Conservation (phyloP, 768 basidiomycete genomes). For the Rhodotorula taiwanensis region DNA sequence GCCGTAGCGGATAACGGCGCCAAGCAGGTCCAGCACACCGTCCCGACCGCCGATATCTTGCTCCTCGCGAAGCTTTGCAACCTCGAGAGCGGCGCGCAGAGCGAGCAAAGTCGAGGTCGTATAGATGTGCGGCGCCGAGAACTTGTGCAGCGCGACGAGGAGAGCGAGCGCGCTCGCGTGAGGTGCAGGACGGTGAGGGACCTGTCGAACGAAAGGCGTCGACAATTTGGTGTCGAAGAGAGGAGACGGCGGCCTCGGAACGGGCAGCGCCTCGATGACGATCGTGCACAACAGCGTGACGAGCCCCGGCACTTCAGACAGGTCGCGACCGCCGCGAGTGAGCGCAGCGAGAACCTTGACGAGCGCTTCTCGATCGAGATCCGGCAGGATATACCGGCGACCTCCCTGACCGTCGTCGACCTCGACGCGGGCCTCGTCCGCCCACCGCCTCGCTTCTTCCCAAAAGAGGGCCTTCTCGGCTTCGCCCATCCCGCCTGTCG, state of each 20-base stretch:
- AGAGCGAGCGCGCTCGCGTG: conserved; percentile 37
- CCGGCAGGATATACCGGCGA: conserved; percentile 14
- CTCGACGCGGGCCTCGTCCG: conserved; percentile 28
- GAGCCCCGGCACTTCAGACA: conserved; percentile 38
- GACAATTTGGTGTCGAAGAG: conserved; percentile 38
- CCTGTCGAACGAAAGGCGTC: conserved; percentile 37
- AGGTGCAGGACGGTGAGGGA: conserved; percentile 19
- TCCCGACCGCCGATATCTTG: conserved; percentile 35
- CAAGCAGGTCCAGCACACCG: conserved; percentile 38
- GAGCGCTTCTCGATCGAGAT: conserved; percentile 36
- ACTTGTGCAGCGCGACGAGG: conserved; percentile 40
- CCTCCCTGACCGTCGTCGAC: conserved; percentile 24
- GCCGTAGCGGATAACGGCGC: conserved; percentile 38
- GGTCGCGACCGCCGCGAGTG: conserved; percentile 38
- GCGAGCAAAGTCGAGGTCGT: conserved; percentile 31
- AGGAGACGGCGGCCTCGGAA: conserved; percentile 27
- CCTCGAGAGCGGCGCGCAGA: conserved; percentile 32
- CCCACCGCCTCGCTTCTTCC: conserved; percentile 36
- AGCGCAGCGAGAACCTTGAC: conserved; percentile 31
- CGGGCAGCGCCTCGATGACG: conserved; percentile 35
- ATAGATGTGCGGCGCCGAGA: conserved; percentile 39
- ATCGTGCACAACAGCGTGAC: conserved; percentile 38
- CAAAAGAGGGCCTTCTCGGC: conserved; percentile 35
- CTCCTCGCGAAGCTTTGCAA: conserved; percentile 35
- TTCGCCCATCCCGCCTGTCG: conserved; percentile 32